A percentile compares a stretch with the other conserved stretches of the same genome.
phyloP scores from a whole-genome alignment of 2,329 filamentous ascomycete genomes.

The Phaeomoniella chlamydospora region DNA sequence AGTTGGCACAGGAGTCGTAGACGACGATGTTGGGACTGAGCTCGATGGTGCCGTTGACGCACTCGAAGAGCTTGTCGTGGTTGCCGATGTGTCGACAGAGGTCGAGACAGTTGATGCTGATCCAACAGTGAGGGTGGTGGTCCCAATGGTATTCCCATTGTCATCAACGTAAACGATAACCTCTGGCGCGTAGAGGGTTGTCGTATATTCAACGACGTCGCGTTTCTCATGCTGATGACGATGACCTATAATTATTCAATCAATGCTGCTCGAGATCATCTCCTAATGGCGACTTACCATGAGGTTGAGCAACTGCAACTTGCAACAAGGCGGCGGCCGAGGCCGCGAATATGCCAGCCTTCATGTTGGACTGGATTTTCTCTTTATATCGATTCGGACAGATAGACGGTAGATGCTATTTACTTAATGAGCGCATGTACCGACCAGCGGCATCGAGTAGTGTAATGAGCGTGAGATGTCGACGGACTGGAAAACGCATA shows the following conservation, averaged over 20 bases:
- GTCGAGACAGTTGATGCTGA: constrained; percentile 8
- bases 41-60: constrained; percentile 5
- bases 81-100: constrained; percentile 3
- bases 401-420: neutral
- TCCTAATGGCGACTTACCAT: constrained; percentile 12
- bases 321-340: constrained; percentile 23
- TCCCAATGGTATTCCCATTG: constrained; percentile 34
- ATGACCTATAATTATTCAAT: constrained; percentile 12
- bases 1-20: constrained; percentile 7
- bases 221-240: constrained; percentile 21
- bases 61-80: constrained; percentile 6
- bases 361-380: constrained; percentile 23
- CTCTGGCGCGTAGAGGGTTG: constrained; percentile 28
- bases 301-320: constrained; percentile 27
- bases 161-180: constrained; percentile 47
- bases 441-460: neutral
- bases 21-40: constrained; percentile 3
- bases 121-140: constrained; percentile 12
- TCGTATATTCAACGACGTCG: constrained; percentile 18
- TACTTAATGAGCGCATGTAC: neutral
- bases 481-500: neutral
- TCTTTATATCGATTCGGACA: neutral
- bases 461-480: neutral
- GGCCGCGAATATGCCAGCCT: constrained; percentile 21
- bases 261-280: constrained; percentile 1